Conservation (phyloP, 805 yeast genomes). For the Barnettozyma californica region DNA sequence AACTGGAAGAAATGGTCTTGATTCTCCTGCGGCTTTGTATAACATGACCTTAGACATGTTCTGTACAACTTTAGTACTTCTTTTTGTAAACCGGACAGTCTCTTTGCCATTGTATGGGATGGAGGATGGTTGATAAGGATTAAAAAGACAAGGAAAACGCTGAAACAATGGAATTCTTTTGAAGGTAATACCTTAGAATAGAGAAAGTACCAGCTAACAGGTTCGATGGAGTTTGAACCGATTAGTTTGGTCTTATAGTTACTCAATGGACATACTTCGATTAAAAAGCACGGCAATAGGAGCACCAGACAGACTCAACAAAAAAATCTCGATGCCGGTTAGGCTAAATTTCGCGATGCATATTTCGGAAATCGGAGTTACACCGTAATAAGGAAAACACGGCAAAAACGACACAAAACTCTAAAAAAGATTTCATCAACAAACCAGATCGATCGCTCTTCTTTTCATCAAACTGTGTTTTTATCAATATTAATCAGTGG, state of each 20-base stretch:
- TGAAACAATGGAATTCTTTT: too few relatives aligned
- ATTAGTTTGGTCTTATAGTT: background rate
- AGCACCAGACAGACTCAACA: background rate
- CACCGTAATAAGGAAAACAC: background rate
- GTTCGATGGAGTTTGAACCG: too few relatives aligned
- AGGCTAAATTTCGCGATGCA: too few relatives aligned
- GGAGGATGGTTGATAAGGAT: too few relatives aligned
- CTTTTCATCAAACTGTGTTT: background rate
- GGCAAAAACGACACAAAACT: background rate
- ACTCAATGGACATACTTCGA: background rate
- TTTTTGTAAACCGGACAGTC: constrained; percentile 44
- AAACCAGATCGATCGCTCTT: background rate
- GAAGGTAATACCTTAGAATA: too few relatives aligned
- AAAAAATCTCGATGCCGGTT: background rate
- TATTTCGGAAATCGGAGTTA: background rate
- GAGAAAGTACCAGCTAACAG: too few relatives aligned
- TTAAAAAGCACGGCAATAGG: background rate
- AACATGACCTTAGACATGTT: constrained; percentile 39
- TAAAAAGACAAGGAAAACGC: too few relatives aligned
- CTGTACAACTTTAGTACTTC: constrained; percentile 48
- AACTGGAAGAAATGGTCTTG: constrained; percentile 40
- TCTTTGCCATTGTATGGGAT: constrained; percentile 15
- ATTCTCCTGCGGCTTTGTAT: constrained; percentile 42
- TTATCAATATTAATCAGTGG: background rate
- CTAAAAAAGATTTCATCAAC: too few relatives aligned